Conservation (phyloP, 2,329 filamentous ascomycete species). For the Pestalotiopsis sp. region DNA sequence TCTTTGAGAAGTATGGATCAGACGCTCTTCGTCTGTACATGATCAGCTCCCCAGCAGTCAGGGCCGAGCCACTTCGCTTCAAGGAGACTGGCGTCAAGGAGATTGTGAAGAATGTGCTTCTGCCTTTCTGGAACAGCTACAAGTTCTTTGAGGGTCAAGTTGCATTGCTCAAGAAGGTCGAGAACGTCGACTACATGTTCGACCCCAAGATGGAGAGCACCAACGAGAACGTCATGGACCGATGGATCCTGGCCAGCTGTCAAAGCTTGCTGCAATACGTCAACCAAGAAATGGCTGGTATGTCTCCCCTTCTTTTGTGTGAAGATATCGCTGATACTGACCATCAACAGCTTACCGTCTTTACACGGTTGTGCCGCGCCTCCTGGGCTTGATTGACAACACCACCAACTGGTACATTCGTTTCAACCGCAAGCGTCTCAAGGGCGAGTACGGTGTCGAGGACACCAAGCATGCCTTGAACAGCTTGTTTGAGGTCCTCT, state of each 20-base stretch:
- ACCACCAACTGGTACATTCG: slow-evolving; percentile 99
- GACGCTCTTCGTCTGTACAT: slow-evolving; percentile 93
- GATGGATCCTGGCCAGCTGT: slow-evolving; percentile 91
- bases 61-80: slow-evolving; percentile 87
- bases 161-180: slow-evolving; percentile 81
- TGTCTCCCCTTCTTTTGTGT: slow-evolving; percentile 34
- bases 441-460: slow-evolving; percentile 83
- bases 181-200: slow-evolving; percentile 76
- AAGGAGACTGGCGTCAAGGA: slow-evolving; percentile 93
- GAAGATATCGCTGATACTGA: neutral
- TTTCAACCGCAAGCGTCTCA: slow-evolving; percentile 63
- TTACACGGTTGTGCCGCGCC: slow-evolving; percentile 88
- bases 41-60: slow-evolving; percentile 94
- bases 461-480: slow-evolving; percentile 92
- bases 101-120: slow-evolving; percentile 86
- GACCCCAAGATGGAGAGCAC: slow-evolving; percentile 74
- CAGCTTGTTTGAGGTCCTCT: slow-evolving; percentile 91
- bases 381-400: slow-evolving; percentile 86
- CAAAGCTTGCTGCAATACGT: slow-evolving; percentile 91
- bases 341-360: slow-evolving; percentile 64
- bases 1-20: slow-evolving; percentile 88
- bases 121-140: slow-evolving; percentile 95
- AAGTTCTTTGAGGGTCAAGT: slow-evolving; percentile 95
- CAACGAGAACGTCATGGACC: slow-evolving; percentile 92
- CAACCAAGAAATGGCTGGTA: slow-evolving; percentile 85